Conservation (phyloP, 768 basidiomycete species). For the Tricholoma terreum region DNA sequence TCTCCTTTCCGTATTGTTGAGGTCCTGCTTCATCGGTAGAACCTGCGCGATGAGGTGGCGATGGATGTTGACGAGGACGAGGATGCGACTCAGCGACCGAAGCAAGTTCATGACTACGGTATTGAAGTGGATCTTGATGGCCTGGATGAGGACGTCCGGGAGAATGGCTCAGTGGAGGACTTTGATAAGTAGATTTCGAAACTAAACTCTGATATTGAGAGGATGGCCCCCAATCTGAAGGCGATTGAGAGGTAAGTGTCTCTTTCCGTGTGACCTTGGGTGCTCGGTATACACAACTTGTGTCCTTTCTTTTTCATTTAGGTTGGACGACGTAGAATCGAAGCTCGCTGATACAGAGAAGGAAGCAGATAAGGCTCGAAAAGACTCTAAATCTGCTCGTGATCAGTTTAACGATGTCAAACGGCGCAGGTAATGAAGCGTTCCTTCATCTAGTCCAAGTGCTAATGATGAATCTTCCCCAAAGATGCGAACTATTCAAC, state of each 20-base stretch:
- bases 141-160: slow-evolving; percentile 72
- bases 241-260: slow-evolving; percentile 82
- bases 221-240: slow-evolving; percentile 96
- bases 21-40: slow-evolving; percentile 38
- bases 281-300: neutral
- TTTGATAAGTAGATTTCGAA: slow-evolving; percentile 73
- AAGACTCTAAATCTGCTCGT: slow-evolving; percentile 85
- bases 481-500: slow-evolving; percentile 81
- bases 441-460: neutral
- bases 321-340: slow-evolving; percentile 79
- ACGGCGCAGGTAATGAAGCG: slow-evolving; percentile 57
- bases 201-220: slow-evolving; percentile 77
- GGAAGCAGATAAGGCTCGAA: slow-evolving; percentile 89
- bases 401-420: slow-evolving; percentile 91
- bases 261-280: neutral
- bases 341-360: slow-evolving; percentile 87
- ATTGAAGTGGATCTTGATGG: slow-evolving; percentile 83
- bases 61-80: slow-evolving; percentile 95
- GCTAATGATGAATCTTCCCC: neutral
- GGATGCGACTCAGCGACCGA: slow-evolving; percentile 71
- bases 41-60: slow-evolving; percentile 77
- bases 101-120: slow-evolving; percentile 75
- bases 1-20: slow-evolving; percentile 2
- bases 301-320: slow-evolving; percentile 20
- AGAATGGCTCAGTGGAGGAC: slow-evolving; percentile 64